Base-by-base conservation (phyloP, 202 grass and related monocot species). In the Brachypodium distachyon region DNA sequence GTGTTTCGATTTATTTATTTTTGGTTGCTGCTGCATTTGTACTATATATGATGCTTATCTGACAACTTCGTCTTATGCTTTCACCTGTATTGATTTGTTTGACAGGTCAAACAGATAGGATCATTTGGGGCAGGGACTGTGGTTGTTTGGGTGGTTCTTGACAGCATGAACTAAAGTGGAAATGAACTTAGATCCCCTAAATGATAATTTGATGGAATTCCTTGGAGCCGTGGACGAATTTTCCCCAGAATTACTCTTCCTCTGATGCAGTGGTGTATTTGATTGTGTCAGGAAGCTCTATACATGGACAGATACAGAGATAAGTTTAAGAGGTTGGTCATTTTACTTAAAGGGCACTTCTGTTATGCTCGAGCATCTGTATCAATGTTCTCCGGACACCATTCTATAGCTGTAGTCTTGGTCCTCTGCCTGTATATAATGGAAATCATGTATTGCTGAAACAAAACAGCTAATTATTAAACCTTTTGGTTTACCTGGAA, bases 271-370 rank as follows among this genome's bases (percentile, higher is more conserved):
- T n/a, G 54, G 52, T 69, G 74, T 93, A 87, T 90, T 90, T 72
- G 87, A 85, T 40, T 63, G 69, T 67, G 54, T 57, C 70, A 72
- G 18, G 77, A 77, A 70, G 61, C 84, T 52, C 26, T 42, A 48
- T 88, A 63, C 48, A 90, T 90, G 49, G 77, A 90, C 2, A 71
- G 84, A 2, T 61, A 93, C 56, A 81, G 74, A 67, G 91, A 90
- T 10, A 77, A 11, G 56, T 93, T 93, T n/a, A 53, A 65, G 48
- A 93, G 91, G 87, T 93, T 74, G 3, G 68, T 74, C 43, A 62
- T 67, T 81, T 61, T 12, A 36, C 58, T 55, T 1, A 81, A 86
- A 81, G 0, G 8, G 11, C 11, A 31, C 4, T 46, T 70, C 2
- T 61, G 7, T 0, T 12, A 75, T 82, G 17, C 4, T 57, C 74